A percentile compares a stretch with the other conserved stretches of the same genome.
phyloP scores from a whole-genome alignment of 331 rosid species.

The Acacia pycnantha region DNA sequence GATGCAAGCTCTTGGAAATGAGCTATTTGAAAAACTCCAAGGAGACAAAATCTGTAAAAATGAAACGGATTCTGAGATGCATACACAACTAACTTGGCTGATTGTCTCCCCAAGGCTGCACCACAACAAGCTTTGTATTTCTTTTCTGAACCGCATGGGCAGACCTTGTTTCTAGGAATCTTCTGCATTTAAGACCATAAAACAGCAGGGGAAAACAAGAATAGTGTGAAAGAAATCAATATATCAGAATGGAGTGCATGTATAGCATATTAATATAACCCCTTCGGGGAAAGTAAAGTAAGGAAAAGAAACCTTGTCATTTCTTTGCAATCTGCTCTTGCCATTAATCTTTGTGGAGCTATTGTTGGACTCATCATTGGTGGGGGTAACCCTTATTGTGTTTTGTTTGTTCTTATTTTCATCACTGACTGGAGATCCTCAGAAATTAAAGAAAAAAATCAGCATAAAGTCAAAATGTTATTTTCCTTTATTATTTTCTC shows the following conservation, averaged over 20 bases:
- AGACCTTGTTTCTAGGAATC: slow-evolving; percentile 65
- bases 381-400: slow-evolving; percentile 33
- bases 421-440: slow-evolving; percentile 31
- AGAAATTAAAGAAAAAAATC: slow-evolving; percentile 14
- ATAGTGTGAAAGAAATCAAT: slow-evolving; percentile 12
- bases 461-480: slow-evolving; percentile 2
- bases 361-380: slow-evolving; percentile 33
- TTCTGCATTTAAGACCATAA: slow-evolving; percentile 40
- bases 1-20: slow-evolving; percentile 3
- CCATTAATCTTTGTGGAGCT: slow-evolving; percentile 26
- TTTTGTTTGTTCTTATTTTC: slow-evolving; percentile 36
- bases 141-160: slow-evolving; percentile 83
- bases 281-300: neutral
- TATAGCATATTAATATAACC: neutral
- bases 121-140: slow-evolving; percentile 84
- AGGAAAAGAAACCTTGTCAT: slow-evolving; percentile 52
- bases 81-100: slow-evolving; percentile 53
- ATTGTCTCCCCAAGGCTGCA: slow-evolving; percentile 47
- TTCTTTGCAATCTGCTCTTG: slow-evolving; percentile 35
- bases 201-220: slow-evolving; percentile 14
- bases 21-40: neutral
- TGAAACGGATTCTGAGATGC: slow-evolving; percentile 24
- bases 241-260: slow-evolving; percentile 8
- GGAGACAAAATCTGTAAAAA: slow-evolving; percentile 4
- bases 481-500: neutral